Evolutionary conservation across 2,329 filamentous ascomycete genomes (phyloP).

Genomic region (Fusarium foetens): DNA sequence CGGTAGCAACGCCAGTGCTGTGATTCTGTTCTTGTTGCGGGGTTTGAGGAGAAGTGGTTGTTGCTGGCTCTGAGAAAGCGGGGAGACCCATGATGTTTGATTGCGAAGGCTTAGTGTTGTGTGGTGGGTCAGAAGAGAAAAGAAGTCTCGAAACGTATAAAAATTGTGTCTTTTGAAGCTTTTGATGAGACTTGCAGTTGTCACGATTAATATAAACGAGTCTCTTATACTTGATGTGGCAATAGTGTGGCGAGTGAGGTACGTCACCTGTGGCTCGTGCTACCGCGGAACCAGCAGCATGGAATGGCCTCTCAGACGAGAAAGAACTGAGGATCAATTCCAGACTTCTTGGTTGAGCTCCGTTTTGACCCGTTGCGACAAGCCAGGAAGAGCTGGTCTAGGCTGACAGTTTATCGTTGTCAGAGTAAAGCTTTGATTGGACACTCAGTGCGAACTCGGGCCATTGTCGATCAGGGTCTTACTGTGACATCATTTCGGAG

Average conservation of each 20-base stretch:
- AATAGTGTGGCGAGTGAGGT: constrained; percentile 41
- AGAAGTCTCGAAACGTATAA: background rate
- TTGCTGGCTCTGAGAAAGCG: constrained; percentile 27
- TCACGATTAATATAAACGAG: background rate
- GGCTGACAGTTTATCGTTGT: background rate
- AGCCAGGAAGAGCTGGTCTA: background rate
- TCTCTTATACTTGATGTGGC: constrained; percentile 42
- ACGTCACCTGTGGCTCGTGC: constrained; percentile 45
- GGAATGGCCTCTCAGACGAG: background rate
- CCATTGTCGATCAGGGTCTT: constrained; percentile 25
- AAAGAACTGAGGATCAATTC: background rate
- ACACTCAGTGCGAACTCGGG: background rate
- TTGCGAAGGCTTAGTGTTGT: background rate
- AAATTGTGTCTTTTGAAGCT: background rate
- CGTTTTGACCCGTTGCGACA: background rate
- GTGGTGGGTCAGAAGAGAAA: background rate
- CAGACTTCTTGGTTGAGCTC: background rate
- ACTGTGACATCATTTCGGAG: constrained; percentile 24
- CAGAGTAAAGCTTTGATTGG: constrained; percentile 24
- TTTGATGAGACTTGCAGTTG: background rate
- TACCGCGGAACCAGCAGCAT: background rate
- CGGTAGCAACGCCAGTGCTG: constrained; percentile 44
- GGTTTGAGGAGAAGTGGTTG: constrained; percentile 11
- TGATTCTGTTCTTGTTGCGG: constrained; percentile 26
- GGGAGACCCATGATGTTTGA: constrained; percentile 46